Base-by-base conservation (phyloP, 73 alveolate species). In the Breviolum minutum region DNA sequence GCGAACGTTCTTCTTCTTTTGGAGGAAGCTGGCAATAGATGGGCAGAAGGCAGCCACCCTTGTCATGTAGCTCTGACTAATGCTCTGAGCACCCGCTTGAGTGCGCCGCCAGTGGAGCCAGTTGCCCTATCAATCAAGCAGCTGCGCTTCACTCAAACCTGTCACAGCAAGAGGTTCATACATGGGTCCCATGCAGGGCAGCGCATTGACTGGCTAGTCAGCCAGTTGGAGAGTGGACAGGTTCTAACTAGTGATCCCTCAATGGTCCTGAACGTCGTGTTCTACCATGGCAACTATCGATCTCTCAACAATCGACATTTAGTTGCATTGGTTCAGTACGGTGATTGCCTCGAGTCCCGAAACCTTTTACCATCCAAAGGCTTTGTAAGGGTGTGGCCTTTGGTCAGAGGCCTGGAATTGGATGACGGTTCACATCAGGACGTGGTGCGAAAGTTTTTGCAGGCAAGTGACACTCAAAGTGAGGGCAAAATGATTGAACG, bases 381-480 rank as follows among this genome's bases (percentile, higher is more conserved):
- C 73, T 54, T 24, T 14, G 95, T 88, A 60, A 83, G 95, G 17
- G 95, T 88, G 5, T 88, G 95, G 95, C 95, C 95, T n/a, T 27
- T 88, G 85, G 60, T 88, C 29, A 82, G 95, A 14, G 95, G 95
- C 85, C 70, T 88, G 60, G 86, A 29, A 26, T 29, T 88, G 84
- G 95, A 88, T 32, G 95, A 88, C 40, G 95, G 95, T 74, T 88
- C 95, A 27, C 60, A 88, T 13, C 95, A 88, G 62, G 95, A 88
- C 7, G 85, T 88, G 40, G 29, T 88, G 60, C 95, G 95, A 48
- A 88, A 88, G 86, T 88, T 88, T 14, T 79, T 88, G 70, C 95
- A 85, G 26, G 84, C 95, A 48, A 88, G 54, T 74, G 85, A 88
- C 85, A 30, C 73, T 30, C 13, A 17, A 19, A 88, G 86, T 40